Evolutionary conservation across 2,329 filamentous ascomycete genomes (phyloP).

Genomic region (Sporothrix globosa): DNA sequence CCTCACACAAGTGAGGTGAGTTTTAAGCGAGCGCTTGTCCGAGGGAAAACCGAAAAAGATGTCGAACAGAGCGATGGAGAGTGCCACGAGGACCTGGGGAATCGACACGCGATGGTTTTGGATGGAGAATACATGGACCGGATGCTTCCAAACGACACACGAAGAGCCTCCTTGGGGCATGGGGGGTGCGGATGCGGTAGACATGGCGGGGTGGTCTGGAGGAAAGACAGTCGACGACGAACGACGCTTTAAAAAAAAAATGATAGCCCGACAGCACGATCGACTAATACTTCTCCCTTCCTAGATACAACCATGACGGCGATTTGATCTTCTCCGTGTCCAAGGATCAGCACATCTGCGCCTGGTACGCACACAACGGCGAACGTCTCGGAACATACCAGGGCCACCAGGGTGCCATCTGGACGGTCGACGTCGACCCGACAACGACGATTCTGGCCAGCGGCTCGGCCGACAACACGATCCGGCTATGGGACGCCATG

Average conservation of each 20-base stretch:
- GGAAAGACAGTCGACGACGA: not conserved
- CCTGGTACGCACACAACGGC: slow-evolving; percentile 96
- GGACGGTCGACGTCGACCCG: slow-evolving; percentile 96
- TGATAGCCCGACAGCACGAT: not conserved
- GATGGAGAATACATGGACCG: not conserved
- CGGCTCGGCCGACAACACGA: slow-evolving; percentile 96
- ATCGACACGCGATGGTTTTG: not conserved
- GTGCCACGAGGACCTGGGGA: not conserved
- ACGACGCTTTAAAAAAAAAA: too few species aligned
- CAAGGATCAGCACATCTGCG: slow-evolving; percentile 71
- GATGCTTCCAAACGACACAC: slow-evolving; percentile 27
- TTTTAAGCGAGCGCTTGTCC: not conserved
- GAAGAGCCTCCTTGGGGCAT: not conserved
- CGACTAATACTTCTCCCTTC: slow-evolving; percentile 20
- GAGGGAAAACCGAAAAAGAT: not conserved
- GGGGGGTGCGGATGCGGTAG: slow-evolving; percentile 11
- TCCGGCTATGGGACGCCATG: slow-evolving; percentile 95
- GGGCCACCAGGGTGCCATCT: slow-evolving; percentile 96
- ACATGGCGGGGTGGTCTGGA: slow-evolving; percentile 5
- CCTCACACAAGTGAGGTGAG: slow-evolving; percentile 75
- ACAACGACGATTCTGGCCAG: slow-evolving; percentile 89
- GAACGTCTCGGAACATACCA: slow-evolving; percentile 96
- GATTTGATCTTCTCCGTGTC: slow-evolving; percentile 57
- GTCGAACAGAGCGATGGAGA: not conserved
- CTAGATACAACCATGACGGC: slow-evolving; percentile 90